Conservation (phyloP, 192 early-diverging fungal species). For the Diversispora epigaea region DNA sequence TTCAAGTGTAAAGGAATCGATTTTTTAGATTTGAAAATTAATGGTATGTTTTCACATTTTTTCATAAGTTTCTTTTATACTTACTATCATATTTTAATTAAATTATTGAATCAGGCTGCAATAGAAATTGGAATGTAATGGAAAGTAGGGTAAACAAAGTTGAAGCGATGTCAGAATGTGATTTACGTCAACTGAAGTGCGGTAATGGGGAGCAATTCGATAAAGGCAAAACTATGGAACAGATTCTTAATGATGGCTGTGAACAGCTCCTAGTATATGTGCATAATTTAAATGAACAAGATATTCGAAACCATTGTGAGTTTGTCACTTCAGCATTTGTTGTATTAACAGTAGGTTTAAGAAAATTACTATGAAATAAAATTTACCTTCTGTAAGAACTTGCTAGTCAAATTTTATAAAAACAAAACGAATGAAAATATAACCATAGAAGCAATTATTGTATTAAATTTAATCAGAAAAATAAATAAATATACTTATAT, state of each 20-base stretch:
- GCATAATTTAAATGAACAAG: constrained; percentile 2
- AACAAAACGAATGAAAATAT: too few relatives aligned
- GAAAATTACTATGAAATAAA: constrained; percentile 3
- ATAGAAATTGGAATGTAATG: not conserved
- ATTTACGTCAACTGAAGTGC: not conserved
- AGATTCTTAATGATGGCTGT: not conserved
- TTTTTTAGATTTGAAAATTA: not conserved
- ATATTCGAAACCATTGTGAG: not conserved
- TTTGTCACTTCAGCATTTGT: not conserved
- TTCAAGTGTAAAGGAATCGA: not conserved
- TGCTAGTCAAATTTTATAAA: too few relatives aligned
- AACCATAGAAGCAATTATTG: too few relatives aligned
- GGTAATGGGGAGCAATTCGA: not conserved
- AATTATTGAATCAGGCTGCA: not conserved
- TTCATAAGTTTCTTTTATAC: not conserved
- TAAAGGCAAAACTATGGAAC: not conserved
- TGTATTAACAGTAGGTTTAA: not conserved
- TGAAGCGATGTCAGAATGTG: not conserved
- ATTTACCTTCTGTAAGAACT: too few relatives aligned
- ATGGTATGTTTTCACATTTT: not conserved
- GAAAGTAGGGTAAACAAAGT: not conserved
- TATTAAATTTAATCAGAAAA: too few relatives aligned
- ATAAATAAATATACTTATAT: too few relatives aligned
- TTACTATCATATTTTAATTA: not conserved
- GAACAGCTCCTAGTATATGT: not conserved